Evolutionary conservation across 192 early-diverging fungal species (phyloP), one percentile per base, ranked within the genome.

Genomic region (Geranomyces michiganensis): DNA sequence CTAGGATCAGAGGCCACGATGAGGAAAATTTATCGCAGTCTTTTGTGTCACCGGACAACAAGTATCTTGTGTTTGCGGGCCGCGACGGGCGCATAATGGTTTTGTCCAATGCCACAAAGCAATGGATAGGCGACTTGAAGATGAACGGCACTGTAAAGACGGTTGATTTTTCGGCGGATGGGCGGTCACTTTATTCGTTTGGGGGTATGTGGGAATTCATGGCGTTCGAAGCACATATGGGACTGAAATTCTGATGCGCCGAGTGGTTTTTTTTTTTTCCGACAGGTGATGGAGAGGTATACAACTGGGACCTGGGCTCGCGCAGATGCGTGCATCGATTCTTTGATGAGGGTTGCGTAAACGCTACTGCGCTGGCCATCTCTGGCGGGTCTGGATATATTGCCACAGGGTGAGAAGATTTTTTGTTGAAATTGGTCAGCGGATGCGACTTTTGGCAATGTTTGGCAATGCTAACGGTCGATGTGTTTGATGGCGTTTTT

Each of bases 51-150:
- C 90, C 90, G 13, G 89, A 85, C 71, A 91, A 90, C 27, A 80
- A 87, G 17, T 89, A 88, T 27, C 77, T 98, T 60, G 93, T 90
- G 0, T 92, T 97, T 72, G 69, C 88, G 73, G 91, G 94, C 9
- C 80, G 82, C 6, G 83, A 90, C 75, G 96, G 96, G 30, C 87
- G 90, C 74, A 91, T 99, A 44, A 86, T 92, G 24, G 60, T 99
- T 53, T 85, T 97, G 1, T 85, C 89, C 0, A 82, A 81, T 19
- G 74, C 78, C 12, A 95, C 95, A 19, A 95, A 93, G 74, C 93
- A 94, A 74, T 95, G 92, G 92, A 85, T 95, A 36, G 88, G 81
- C 56, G 92, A 90, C 67, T 68, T 99, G 68, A 91, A 93, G 71
- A 94, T 99, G 92, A 97, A 96, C 76, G 90, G 88, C n/a, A 81